These are phyloP conservation scores for Aspergillus chevalieri DNA, from an alignment of 2,329 filamentous ascomycete species.

Conservation along the genomic window DNA sequence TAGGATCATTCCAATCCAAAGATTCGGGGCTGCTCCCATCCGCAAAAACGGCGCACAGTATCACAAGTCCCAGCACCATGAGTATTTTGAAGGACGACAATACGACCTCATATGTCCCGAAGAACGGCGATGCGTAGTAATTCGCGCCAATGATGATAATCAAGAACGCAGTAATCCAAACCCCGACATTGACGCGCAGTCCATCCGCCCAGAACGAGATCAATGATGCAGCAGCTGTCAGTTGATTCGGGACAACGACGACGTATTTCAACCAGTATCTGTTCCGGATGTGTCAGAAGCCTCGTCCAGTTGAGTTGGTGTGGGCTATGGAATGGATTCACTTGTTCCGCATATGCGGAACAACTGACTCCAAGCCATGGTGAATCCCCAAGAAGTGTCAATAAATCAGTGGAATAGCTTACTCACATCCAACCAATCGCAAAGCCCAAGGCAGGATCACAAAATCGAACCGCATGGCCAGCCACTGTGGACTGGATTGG, in stretches of 20 bases:
- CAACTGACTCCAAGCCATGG: too few species aligned
- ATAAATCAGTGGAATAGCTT: too few species aligned
- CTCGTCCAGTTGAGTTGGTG: too few species aligned
- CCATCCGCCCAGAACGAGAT: slow-evolving; percentile 68
- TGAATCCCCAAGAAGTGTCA: too few species aligned
- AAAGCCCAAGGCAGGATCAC: slow-evolving; percentile 73
- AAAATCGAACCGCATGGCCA: slow-evolving; percentile 70
- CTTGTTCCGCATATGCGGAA: too few species aligned
- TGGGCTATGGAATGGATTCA: too few species aligned
- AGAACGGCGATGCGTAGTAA: slow-evolving; percentile 60
- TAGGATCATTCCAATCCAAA: slow-evolving; percentile 60
- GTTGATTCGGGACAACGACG: slow-evolving; percentile 76
- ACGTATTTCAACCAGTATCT: slow-evolving; percentile 67
- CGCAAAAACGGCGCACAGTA: slow-evolving; percentile 58
- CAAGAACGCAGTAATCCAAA: slow-evolving; percentile 68
- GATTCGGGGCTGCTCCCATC: slow-evolving; percentile 59
- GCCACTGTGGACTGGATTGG: slow-evolving; percentile 70
- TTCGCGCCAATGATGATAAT: slow-evolving; percentile 58
- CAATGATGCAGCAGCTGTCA: slow-evolving; percentile 69
- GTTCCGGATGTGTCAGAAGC: too few species aligned
- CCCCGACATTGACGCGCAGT: slow-evolving; percentile 63
- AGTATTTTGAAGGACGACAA: slow-evolving; percentile 59
- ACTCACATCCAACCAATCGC: slow-evolving; percentile 63
- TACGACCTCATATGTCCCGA: slow-evolving; percentile 58
- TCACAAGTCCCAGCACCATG: slow-evolving; percentile 58